Conservation (phyloP, 2,329 filamentous ascomycete genomes). For the Capronia coronata region DNA sequence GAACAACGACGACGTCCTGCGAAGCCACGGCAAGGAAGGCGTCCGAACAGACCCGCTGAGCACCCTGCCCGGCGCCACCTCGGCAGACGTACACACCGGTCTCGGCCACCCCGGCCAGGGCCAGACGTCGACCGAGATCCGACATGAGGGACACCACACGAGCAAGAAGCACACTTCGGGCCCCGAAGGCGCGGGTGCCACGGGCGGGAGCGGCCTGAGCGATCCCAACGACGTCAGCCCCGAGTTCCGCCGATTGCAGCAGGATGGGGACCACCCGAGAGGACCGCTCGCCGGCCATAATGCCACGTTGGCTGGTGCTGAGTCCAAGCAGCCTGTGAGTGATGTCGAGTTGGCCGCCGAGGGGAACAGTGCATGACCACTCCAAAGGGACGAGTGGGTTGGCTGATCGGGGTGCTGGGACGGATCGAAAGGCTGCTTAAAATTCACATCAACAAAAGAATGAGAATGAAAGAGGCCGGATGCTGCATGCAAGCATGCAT, state of each 20-base stretch:
- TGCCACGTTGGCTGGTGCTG: slow-evolving; percentile 14
- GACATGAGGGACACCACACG: slow-evolving; percentile 41
- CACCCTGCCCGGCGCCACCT: slow-evolving; percentile 48
- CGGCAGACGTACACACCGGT: slow-evolving; percentile 48
- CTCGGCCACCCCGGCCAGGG: slow-evolving; percentile 48
- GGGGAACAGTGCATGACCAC: slow-evolving; percentile 3
- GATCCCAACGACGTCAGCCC: slow-evolving; percentile 10
- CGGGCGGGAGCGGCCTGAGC: slow-evolving; percentile 14
- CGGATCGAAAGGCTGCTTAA: background rate
- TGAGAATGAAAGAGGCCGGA: no score
- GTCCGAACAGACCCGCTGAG: slow-evolving; percentile 40
- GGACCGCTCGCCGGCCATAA: slow-evolving; percentile 20
- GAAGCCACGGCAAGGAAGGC: slow-evolving; percentile 38
- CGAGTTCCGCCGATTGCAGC: slow-evolving; percentile 18
- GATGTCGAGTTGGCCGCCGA: slow-evolving; percentile 16
- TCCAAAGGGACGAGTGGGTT: slow-evolving; percentile 8
- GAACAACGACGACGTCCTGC: slow-evolving; percentile 37
- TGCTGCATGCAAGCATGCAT: no score
- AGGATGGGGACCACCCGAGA: slow-evolving; percentile 10
- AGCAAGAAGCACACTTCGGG: slow-evolving; percentile 40
- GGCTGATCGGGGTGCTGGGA: slow-evolving; percentile 11
- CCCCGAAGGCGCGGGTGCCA: slow-evolving; percentile 39
- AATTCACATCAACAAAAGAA: background rate
- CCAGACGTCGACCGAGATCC: slow-evolving; percentile 44
- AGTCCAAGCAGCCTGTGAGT: slow-evolving; percentile 14